These are phyloP conservation scores for Rhodotorula sp. DNA, from an alignment of 1,284 basidiomycete genomes.

Conservation along the genomic window DNA sequence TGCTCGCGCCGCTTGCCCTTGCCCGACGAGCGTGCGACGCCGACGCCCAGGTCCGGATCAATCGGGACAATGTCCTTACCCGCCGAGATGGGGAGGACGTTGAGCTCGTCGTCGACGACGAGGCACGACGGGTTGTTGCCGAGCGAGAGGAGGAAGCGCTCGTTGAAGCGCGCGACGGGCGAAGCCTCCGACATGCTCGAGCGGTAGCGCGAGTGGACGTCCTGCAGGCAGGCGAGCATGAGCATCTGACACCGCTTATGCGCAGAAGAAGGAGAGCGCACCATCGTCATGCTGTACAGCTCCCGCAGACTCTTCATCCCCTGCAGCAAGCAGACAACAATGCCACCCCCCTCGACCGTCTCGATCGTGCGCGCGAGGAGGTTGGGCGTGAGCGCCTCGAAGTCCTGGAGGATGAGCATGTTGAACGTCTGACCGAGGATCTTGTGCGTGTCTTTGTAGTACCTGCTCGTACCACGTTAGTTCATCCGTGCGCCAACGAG, in stretches of 20 bases:
- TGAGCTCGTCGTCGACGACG: constrained; percentile 95
- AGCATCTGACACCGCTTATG: fast-evolving
- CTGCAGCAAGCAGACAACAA: constrained; percentile 88
- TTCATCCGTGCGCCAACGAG: neutral
- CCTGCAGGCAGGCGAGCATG: constrained; percentile 57
- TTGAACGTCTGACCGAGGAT: constrained; percentile 97
- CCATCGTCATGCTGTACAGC: constrained; percentile 96
- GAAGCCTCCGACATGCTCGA: constrained; percentile 75
- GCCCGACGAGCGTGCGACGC: constrained; percentile 50
- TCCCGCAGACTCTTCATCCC: constrained; percentile 94
- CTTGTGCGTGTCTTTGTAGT: constrained; percentile 93
- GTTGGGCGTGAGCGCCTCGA: constrained; percentile 98
- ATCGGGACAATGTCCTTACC: constrained; percentile 86
- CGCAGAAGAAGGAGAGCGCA: constrained; percentile 52
- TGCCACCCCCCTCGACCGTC: constrained; percentile 95
- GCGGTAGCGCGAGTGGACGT: constrained; percentile 89
- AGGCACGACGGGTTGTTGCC: constrained; percentile 88
- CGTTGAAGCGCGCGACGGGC: constrained; percentile 94
- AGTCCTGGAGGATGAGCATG: constrained; percentile 97
- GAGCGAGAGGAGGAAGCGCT: constrained; percentile 93
- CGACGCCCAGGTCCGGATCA: constrained; percentile 56
- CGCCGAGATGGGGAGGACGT: constrained; percentile 93
- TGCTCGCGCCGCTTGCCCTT: constrained; percentile 60
- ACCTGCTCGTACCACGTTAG: constrained; percentile 53
- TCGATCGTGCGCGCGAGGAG: constrained; percentile 95